Conservation (phyloP, 2,329 filamentous ascomycete species). For the Sporothrix brunneoviolacea region DNA sequence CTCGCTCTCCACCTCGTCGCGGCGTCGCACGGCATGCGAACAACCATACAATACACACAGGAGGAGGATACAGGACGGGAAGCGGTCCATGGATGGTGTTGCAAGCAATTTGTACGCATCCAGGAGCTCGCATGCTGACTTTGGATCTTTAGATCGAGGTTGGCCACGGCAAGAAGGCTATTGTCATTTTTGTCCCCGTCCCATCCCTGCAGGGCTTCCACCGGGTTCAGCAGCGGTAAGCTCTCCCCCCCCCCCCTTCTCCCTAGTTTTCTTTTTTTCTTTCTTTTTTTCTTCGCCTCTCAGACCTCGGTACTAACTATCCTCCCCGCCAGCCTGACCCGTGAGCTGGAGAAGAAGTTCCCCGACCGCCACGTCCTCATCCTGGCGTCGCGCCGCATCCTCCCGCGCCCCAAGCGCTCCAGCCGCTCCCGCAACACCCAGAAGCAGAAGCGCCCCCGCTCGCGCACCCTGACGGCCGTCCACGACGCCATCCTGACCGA, state of each 20-base stretch:
- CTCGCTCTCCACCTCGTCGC: background rate
- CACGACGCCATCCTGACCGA: slow-evolving; percentile 98
- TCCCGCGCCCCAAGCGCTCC: slow-evolving; percentile 97
- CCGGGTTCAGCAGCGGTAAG: slow-evolving; percentile 99
- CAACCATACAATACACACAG: slow-evolving; percentile 12
- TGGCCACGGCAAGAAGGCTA: slow-evolving; percentile 99
- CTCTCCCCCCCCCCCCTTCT: slow-evolving; percentile 21
- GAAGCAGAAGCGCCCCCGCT: slow-evolving; percentile 98
- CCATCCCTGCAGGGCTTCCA: slow-evolving; percentile 98
- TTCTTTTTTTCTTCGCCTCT: too few species aligned
- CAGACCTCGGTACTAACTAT: background rate
- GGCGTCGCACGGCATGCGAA: background rate
- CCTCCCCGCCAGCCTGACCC: slow-evolving; percentile 66
- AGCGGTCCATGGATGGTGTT: slow-evolving; percentile 60
- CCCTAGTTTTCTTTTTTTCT: background rate
- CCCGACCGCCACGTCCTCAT: slow-evolving; percentile 99
- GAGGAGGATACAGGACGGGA: slow-evolving; percentile 60
- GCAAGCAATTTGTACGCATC: slow-evolving; percentile 29
- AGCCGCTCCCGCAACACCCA: slow-evolving; percentile 92
- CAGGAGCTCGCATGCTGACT: slow-evolving; percentile 74
- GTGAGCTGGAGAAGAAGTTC: slow-evolving; percentile 99
- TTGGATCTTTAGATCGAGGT: slow-evolving; percentile 89
- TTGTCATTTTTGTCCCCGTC: slow-evolving; percentile 99
- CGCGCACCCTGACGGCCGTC: slow-evolving; percentile 94
- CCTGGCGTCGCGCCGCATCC: slow-evolving; percentile 96